These are phyloP conservation scores for Clonostachys sp. DNA, from an alignment of 2,329 filamentous ascomycete genomes.

Conservation along the genomic window DNA sequence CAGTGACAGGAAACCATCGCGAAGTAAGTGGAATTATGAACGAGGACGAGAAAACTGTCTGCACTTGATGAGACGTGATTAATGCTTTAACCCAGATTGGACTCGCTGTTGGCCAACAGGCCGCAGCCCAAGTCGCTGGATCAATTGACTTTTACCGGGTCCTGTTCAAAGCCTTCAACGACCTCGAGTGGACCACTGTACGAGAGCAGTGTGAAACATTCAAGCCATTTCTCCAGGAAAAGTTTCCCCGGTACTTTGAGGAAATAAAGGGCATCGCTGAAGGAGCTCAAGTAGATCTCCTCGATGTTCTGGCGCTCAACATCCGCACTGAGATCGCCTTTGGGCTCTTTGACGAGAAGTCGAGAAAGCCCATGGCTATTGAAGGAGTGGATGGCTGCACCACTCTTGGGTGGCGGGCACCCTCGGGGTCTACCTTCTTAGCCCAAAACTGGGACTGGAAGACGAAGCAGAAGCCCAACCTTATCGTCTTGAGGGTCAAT, in stretches of 20 bases:
- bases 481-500: slow-evolving; percentile 40
- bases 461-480: slow-evolving; percentile 46
- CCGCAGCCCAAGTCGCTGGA: slow-evolving; percentile 14
- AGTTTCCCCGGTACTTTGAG: slow-evolving; percentile 7
- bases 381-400: slow-evolving; percentile 48
- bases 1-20: background rate
- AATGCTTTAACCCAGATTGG: background rate
- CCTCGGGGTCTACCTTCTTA: slow-evolving; percentile 23
- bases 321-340: slow-evolving; percentile 54
- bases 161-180: slow-evolving; percentile 22
- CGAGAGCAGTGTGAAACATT: background rate
- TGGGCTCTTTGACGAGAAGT: slow-evolving; percentile 36
- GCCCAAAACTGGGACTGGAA: slow-evolving; percentile 62
- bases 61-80: background rate
- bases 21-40: background rate
- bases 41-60: background rate
- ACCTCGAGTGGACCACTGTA: slow-evolving; percentile 19
- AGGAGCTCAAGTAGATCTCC: slow-evolving; percentile 35
- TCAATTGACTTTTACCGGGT: slow-evolving; percentile 26
- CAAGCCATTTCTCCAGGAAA: slow-evolving; percentile 2
- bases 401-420: slow-evolving; percentile 37
- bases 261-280: slow-evolving; percentile 49
- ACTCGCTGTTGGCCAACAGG: background rate
- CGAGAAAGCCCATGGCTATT: slow-evolving; percentile 1
- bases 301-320: slow-evolving; percentile 54